Evolutionary conservation across 495 filamentous ascomycete species (phyloP).

Genomic region (Neurospora sp.): DNA sequence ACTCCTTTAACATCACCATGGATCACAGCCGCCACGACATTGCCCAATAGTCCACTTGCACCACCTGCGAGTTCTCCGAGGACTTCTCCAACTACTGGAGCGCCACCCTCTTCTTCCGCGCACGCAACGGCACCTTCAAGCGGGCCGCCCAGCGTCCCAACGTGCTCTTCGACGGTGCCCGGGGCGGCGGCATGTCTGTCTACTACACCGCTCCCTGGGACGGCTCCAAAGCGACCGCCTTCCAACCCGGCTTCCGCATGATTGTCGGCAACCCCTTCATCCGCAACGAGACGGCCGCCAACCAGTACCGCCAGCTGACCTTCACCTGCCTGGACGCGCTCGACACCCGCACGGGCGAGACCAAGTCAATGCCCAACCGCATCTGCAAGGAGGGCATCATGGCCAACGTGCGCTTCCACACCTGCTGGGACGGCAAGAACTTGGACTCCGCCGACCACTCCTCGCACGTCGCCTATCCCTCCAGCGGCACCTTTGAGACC

Average conservation of each 20-base stretch:
- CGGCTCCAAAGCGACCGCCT: conserved; percentile 31
- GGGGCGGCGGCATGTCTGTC: conserved; percentile 30
- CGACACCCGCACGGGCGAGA: conserved; percentile 25
- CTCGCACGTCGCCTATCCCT: conserved; percentile 30
- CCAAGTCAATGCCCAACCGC: conserved; percentile 20
- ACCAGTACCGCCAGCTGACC: conserved; percentile 28
- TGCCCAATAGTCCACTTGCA: conserved; percentile 18
- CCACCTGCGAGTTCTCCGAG: conserved; percentile 20
- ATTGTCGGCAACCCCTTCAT: conserved; percentile 50
- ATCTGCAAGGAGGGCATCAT: conserved; percentile 31
- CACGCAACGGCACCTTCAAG: conserved; percentile 28
- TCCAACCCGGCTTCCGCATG: conserved; percentile 58
- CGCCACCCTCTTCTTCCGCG: conserved; percentile 27
- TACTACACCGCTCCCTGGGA: conserved; percentile 32
- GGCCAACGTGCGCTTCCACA: conserved; percentile 28
- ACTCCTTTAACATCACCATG: conserved; percentile 25
- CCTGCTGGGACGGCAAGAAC: conserved; percentile 23
- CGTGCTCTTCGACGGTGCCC: conserved; percentile 9
- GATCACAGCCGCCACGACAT: conserved; percentile 8
- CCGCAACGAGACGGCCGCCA: conserved; percentile 16
- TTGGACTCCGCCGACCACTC: conserved; percentile 27
- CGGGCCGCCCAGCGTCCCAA: conserved; percentile 22
- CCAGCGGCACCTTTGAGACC: conserved; percentile 21
- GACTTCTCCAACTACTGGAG: conserved; percentile 36
- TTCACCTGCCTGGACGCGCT: conserved; percentile 28